phyloP scores from a whole-genome alignment of 2,329 filamentous ascomycete species.

The Diplodia scrobiculata region DNA sequence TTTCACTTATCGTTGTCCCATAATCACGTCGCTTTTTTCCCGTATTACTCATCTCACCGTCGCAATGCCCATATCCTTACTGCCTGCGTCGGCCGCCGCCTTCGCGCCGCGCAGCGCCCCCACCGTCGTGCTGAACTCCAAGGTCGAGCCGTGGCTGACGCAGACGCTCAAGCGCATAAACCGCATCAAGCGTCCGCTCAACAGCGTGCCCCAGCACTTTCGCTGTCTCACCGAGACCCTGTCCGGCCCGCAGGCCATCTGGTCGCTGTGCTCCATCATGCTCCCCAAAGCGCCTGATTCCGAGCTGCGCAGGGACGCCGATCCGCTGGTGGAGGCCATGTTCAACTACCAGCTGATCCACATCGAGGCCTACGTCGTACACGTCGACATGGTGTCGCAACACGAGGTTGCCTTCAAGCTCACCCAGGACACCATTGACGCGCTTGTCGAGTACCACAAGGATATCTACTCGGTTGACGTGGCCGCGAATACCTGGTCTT shows the following conservation, averaged over 20 bases:
- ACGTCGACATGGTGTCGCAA: constrained; percentile 97
- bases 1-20: constrained; percentile 42
- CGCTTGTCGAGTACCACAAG: constrained; percentile 93
- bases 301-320: constrained; percentile 77
- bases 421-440: constrained; percentile 89
- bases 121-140: constrained; percentile 89
- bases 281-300: constrained; percentile 84
- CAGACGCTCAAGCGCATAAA: constrained; percentile 96
- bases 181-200: constrained; percentile 92
- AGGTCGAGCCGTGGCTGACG: constrained; percentile 95
- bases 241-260: constrained; percentile 86
- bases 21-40: constrained; percentile 35
- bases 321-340: constrained; percentile 80
- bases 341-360: constrained; percentile 93
- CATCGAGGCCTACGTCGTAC: constrained; percentile 95
- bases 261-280: constrained; percentile 92
- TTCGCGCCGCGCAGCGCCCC: constrained; percentile 93
- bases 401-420: constrained; percentile 99
- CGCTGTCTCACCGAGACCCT: constrained; percentile 93
- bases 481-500: constrained; percentile 85
- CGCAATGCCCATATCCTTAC: constrained; percentile 86
- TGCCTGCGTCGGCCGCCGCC: constrained; percentile 92
- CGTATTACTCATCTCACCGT: constrained; percentile 35
- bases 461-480: constrained; percentile 90
- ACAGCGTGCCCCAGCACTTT: constrained; percentile 94